Percentiles rank a stretch among this genome's conserved stretches.
Evolutionary conservation across 495 filamentous ascomycete genomes (phyloP).

Genomic region (Talaromyces liani): DNA sequence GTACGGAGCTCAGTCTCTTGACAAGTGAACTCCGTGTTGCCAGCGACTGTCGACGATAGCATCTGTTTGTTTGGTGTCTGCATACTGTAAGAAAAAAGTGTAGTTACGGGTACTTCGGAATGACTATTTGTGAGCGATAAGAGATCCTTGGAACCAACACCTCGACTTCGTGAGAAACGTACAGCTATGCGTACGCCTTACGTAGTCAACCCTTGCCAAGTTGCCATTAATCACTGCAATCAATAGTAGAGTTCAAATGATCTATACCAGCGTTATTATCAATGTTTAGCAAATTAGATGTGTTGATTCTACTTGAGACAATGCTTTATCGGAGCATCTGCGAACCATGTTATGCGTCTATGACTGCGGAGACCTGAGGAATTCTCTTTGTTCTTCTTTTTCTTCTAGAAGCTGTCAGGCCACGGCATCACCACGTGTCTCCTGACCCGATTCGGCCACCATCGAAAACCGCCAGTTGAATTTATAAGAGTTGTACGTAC

Average conservation of each 20-base stretch:
- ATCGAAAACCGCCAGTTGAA: background rate
- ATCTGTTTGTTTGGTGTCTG: too few species aligned
- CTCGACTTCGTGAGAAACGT: background rate
- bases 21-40: background rate
- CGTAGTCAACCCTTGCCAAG: too few species aligned
- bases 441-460: background rate
- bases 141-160: background rate
- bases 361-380: background rate
- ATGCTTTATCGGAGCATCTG: background rate
- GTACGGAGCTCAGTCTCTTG: background rate
- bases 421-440: background rate
- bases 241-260: background rate
- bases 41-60: background rate
- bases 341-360: background rate
- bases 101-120: background rate
- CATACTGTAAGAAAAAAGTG: background rate
- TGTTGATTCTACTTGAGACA: background rate
- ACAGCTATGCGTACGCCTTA: background rate
- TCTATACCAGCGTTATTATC: background rate
- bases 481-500: background rate
- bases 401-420: background rate
- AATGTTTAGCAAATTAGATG: background rate
- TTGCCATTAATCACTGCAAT: too few species aligned
- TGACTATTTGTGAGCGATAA: background rate
- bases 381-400: background rate